phyloP scores from a whole-genome alignment of 768 basidiomycete genomes.

The Mycena crocata region DNA sequence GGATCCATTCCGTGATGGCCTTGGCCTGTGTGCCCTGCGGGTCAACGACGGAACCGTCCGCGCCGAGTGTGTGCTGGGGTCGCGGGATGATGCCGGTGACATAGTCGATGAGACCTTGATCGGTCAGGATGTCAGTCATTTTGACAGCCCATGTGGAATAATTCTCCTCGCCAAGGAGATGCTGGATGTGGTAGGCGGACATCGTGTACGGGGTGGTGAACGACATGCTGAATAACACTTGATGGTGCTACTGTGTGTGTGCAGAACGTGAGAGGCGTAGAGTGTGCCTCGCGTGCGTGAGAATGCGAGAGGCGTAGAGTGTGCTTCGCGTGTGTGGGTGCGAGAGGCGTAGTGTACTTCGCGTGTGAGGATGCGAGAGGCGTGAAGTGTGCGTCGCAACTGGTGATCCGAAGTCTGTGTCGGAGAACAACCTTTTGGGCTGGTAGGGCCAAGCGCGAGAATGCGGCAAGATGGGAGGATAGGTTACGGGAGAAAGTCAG shows the following conservation, averaged over 20 bases:
- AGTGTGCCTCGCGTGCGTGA: not conserved
- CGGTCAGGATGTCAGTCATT: conserved; percentile 14
- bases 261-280: too few species aligned
- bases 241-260: too few species aligned
- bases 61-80: not conserved
- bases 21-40: not conserved
- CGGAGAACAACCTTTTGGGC: too few species aligned
- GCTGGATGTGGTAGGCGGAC: conserved; percentile 7
- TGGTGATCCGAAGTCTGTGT: not conserved
- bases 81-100: not conserved
- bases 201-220: not conserved
- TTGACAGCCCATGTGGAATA: conserved; percentile 10
- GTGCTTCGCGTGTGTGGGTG: not conserved
- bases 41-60: not conserved
- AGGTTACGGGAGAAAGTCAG: too few species aligned
- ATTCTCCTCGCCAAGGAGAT: too few species aligned
- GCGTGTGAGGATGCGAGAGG: not conserved
- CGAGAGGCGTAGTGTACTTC: conserved; percentile 2
- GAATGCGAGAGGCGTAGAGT: not conserved
- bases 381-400: not conserved
- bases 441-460: too few species aligned
- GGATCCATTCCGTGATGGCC: not conserved
- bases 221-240: too few species aligned
- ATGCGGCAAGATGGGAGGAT: too few species aligned
- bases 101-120: conserved; percentile 1